Evolutionary conservation across 768 basidiomycete species (phyloP).

Genomic region (Pleurotus ostreatus): DNA sequence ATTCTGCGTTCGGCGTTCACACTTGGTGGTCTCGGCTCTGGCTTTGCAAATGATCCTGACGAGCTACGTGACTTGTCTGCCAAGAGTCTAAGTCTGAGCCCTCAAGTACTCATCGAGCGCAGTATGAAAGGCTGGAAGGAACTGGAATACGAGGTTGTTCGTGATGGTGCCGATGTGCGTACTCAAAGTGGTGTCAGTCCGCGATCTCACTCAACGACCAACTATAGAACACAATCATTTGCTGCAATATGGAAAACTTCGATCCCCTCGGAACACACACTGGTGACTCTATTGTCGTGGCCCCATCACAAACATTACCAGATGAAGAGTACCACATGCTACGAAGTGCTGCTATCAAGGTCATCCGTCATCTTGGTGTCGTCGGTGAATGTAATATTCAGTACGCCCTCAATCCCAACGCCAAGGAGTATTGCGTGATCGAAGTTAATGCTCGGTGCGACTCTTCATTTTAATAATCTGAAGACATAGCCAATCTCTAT

Average conservation of each 20-base stretch:
- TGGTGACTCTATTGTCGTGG: slow-evolving; percentile 98
- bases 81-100: slow-evolving; percentile 84
- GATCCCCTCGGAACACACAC: slow-evolving; percentile 99
- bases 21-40: slow-evolving; percentile 96
- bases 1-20: slow-evolving; percentile 97
- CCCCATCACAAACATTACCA: slow-evolving; percentile 95
- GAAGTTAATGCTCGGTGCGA: slow-evolving; percentile 91
- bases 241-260: slow-evolving; percentile 99
- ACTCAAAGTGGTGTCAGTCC: neutral
- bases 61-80: slow-evolving; percentile 94
- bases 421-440: slow-evolving; percentile 95
- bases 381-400: slow-evolving; percentile 97
- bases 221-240: slow-evolving; percentile 92
- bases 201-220: too few species aligned
- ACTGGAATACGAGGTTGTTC: slow-evolving; percentile 98
- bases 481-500: slow-evolving; percentile 7
- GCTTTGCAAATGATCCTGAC: slow-evolving; percentile 92
- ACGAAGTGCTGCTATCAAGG: slow-evolving; percentile 95
- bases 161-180: slow-evolving; percentile 93
- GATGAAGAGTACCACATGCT: slow-evolving; percentile 99
- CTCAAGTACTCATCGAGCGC: slow-evolving; percentile 95
- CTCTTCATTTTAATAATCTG: slow-evolving; percentile 4
- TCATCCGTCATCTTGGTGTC: slow-evolving; percentile 86
- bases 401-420: slow-evolving; percentile 92
- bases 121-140: slow-evolving; percentile 99